Percentiles rank a stretch among this genome's conserved stretches.
phyloP scores from a whole-genome alignment of 345 rosid genomes.

The Eutrema yunnanense region DNA sequence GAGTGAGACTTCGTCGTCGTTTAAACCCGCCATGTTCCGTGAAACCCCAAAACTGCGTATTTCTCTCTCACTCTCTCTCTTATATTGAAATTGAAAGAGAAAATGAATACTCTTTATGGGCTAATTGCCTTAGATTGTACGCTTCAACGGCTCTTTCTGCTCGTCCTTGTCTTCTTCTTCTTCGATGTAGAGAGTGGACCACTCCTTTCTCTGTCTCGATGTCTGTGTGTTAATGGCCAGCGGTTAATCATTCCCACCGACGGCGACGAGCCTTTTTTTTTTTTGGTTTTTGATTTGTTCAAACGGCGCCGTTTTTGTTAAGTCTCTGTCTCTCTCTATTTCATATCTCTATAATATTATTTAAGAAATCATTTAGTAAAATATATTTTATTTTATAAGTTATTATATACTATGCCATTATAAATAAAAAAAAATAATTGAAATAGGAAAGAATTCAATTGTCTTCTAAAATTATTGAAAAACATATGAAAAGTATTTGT shows the following conservation, averaged over 20 bases:
- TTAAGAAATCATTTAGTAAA: too few relatives aligned
- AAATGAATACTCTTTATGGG: neutral
- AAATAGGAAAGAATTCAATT: too few relatives aligned
- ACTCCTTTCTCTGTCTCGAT: constrained; percentile 22
- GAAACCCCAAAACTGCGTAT: neutral
- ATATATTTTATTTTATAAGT: too few relatives aligned
- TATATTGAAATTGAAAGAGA: neutral
- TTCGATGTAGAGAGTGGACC: constrained; percentile 23
- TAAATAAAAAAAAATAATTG: too few relatives aligned
- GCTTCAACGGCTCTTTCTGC: constrained; percentile 32
- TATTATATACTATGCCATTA: too few relatives aligned
- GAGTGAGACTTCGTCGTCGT: constrained; percentile 52
- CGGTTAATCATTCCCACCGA: constrained; percentile 28
- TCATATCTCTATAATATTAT: too few relatives aligned
- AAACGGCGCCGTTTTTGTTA: constrained; percentile 10
- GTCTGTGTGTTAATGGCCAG: constrained; percentile 22
- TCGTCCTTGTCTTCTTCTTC: constrained; percentile 12
- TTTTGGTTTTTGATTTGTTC: neutral
- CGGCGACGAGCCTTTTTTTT: neutral
- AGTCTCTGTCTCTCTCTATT: too few relatives aligned
- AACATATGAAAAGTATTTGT: too few relatives aligned
- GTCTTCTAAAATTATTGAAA: too few relatives aligned
- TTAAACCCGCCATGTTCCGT: constrained; percentile 50
- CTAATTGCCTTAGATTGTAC: constrained; percentile 9
- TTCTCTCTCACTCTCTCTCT: neutral